Evolutionary conservation across 75 land plant genomes (phyloP).

Genomic region (Azolla pinnata): DNA sequence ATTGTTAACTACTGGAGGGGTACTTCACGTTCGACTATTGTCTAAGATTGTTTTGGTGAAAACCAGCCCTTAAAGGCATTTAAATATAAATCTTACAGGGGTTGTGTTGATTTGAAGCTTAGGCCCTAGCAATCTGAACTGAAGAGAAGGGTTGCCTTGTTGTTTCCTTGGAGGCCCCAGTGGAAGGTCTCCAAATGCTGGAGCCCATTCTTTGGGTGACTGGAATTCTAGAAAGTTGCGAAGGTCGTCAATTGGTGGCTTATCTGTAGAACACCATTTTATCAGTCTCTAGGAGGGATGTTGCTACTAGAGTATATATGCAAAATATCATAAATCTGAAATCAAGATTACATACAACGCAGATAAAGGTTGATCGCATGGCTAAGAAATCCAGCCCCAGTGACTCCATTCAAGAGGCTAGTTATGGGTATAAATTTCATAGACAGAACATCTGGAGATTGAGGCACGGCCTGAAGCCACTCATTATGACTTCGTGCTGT

Average conservation of each 20-base stretch:
- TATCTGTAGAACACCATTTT: conserved; percentile 44
- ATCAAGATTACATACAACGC: conserved; percentile 77
- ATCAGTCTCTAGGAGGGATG: too few species aligned
- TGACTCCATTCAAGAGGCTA: conserved; percentile 59
- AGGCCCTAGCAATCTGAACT: conserved; percentile 66
- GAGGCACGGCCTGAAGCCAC: conserved; percentile 60
- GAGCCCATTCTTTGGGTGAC: conserved; percentile 85
- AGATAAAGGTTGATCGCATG: conserved; percentile 80
- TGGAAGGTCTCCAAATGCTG: conserved; percentile 55
- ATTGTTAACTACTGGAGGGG: too few species aligned
- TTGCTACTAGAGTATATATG: too few species aligned
- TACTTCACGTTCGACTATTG: too few species aligned
- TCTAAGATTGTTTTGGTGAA: too few species aligned
- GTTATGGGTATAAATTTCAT: conserved; percentile 76
- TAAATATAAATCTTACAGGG: too few species aligned
- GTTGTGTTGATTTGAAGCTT: conserved; percentile 55
- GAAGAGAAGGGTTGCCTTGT: conserved; percentile 39
- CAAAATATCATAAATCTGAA: too few species aligned
- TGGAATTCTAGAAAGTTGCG: conserved; percentile 82
- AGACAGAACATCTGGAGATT: conserved; percentile 58
- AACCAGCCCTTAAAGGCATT: too few species aligned
- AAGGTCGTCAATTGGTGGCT: conserved; percentile 79
- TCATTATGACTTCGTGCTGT: conserved; percentile 38
- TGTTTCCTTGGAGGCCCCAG: conserved; percentile 50
- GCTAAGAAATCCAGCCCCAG: conserved; percentile 64